Evolutionary conservation across 1,284 basidiomycete genomes (phyloP).

Genomic region (Leccinum fuscescens): DNA sequence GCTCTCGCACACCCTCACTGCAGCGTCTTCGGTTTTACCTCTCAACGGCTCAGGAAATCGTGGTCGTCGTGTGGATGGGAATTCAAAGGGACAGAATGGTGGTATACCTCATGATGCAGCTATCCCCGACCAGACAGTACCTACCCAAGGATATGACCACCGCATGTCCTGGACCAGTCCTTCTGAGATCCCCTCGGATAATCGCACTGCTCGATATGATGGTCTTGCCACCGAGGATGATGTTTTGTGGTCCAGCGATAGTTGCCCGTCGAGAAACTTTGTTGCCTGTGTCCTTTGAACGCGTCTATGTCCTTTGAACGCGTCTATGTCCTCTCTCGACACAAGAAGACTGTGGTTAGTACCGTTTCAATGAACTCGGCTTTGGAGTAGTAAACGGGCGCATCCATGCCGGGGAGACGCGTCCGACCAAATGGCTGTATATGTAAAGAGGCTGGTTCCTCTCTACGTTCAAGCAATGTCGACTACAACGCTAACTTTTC

Average conservation of each 20-base stretch:
- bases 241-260: conserved; percentile 95
- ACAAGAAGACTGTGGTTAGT: conserved; percentile 22
- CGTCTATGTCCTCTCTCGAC: conserved; percentile 5
- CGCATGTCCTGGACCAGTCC: conserved; percentile 83
- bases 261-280: conserved; percentile 91
- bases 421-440: conserved; percentile 3
- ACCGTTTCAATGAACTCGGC: conserved; percentile 83
- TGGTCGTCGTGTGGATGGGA: background rate
- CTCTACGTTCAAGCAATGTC: conserved; percentile 10
- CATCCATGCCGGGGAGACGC: conserved; percentile 47
- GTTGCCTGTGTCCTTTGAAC: conserved; percentile 55
- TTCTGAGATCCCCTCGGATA: conserved; percentile 84
- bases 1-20: conserved; percentile 90
- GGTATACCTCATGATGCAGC: conserved; percentile 78
- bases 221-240: conserved; percentile 95
- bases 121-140: conserved; percentile 90
- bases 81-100: background rate
- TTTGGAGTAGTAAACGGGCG: conserved; percentile 72
- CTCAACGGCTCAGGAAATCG: conserved; percentile 95
- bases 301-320: conserved; percentile 3
- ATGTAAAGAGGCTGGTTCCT: background rate
- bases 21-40: conserved; percentile 93
- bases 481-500: background rate
- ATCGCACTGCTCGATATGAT: conserved; percentile 89
- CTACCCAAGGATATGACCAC: conserved; percentile 91